Evolutionary conservation across 1,284 basidiomycete genomes (phyloP), one percentile per base, ranked within the genome.

Genomic region (Leucoagaricus sp.): DNA sequence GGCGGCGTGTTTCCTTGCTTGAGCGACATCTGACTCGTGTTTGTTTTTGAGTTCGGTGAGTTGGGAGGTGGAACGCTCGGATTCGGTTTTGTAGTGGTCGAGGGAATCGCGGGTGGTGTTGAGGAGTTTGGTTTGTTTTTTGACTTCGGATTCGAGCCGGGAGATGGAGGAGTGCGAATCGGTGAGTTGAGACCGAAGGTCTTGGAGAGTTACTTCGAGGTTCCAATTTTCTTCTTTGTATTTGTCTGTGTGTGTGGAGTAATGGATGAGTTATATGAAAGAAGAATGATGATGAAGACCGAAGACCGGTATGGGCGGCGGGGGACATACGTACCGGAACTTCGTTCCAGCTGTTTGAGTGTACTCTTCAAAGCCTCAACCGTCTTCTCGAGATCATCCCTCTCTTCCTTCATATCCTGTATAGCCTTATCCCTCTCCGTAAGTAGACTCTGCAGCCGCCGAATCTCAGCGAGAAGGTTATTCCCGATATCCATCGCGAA

Each of bases 171-270:
- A 72, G 60, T 92, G 88, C 1, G 86, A 81, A 51, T 91, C 86
- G 38, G 81, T 69, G 38, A 92, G 79, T 63, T 91, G 84, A 0
- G 85, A 75, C 40, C 89, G 87, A 23, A 96, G 80, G 61, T 98
- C 94, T 70, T 99, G 96, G 28, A 95, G 80, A 21, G 84, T 84
- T 47, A 98, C 93, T 76, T 98, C 95, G 61, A 98, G 87, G 69
- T 98, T 96, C 96, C 96, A 98, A 71, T 97, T 98, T 75, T 96
- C 94, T 72, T 98, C 94, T 76, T 95, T 96, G 84, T 88, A 96
- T 59, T 93, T 93, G 69, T 90, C 86, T 80, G 64, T 47, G 36
- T 19, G 54, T 46, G 57, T 60, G 25, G 21, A 21, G 44, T 53
- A 34, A 61, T 19, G 4, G 26, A 26, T 23, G 49, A 7, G 10